Percentiles rank a stretch among this genome's conserved stretches.
phyloP scores from a whole-genome alignment of 352 stramenopile species.

The Phytophthora europaea region DNA sequence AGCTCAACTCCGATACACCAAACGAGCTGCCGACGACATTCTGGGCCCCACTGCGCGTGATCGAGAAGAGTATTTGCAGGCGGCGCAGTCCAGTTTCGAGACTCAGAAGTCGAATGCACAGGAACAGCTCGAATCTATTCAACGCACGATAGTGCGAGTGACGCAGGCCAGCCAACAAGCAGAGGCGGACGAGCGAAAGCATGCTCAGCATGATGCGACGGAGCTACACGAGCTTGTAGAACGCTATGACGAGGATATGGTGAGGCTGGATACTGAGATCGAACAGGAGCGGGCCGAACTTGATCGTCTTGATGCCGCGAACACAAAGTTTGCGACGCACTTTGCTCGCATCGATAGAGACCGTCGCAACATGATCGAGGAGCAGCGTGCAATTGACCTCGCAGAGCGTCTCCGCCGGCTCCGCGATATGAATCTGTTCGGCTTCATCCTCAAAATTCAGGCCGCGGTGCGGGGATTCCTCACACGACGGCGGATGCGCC shows the following conservation, averaged over 20 bases:
- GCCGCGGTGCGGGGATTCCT: constrained; percentile 72
- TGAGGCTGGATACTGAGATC: constrained; percentile 53
- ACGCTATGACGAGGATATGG: constrained; percentile 65
- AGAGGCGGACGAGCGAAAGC: constrained; percentile 66
- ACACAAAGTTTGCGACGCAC: constrained; percentile 42
- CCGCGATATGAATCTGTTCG: constrained; percentile 60
- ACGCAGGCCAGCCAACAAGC: constrained; percentile 53
- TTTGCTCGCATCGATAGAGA: constrained; percentile 72
- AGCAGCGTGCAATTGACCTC: constrained; percentile 49
- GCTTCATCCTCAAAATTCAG: constrained; percentile 65
- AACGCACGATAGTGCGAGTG: constrained; percentile 40
- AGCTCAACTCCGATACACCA: constrained; percentile 57
- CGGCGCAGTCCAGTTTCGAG: constrained; percentile 49
- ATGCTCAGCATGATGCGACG: constrained; percentile 41
- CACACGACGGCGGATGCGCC: constrained; percentile 44
- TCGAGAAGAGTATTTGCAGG: constrained; percentile 60
- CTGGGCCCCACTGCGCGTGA: constrained; percentile 42
- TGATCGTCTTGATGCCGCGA: constrained; percentile 41
- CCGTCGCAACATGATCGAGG: constrained; percentile 56
- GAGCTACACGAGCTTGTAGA: constrained; percentile 61
- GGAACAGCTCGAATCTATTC: constrained; percentile 48
- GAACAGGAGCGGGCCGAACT: constrained; percentile 43
- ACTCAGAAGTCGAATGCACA: constrained; percentile 42
- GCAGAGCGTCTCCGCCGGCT: constrained; percentile 40
- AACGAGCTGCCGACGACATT: constrained; percentile 49